Evolutionary conservation across 2,329 filamentous ascomycete genomes (phyloP).

Genomic region (Sporothrix brunneoviolacea): DNA sequence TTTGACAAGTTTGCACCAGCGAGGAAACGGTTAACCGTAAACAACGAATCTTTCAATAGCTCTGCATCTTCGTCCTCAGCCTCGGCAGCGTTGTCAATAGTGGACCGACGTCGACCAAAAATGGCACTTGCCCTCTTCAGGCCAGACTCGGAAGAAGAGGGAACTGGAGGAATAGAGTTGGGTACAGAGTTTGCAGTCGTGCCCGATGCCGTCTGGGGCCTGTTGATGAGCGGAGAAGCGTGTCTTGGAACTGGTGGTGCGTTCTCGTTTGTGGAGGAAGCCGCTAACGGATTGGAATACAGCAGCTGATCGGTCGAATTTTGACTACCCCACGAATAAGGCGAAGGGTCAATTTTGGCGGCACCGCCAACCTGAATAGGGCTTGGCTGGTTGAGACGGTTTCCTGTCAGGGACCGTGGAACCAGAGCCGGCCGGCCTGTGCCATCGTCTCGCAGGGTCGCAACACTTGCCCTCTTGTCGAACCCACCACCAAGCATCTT

Average conservation of each 20-base stretch:
- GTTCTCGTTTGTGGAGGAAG: slow-evolving; percentile 31
- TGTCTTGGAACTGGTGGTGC: slow-evolving; percentile 36
- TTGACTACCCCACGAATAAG: slow-evolving; percentile 46
- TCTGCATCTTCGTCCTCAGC: slow-evolving; percentile 47
- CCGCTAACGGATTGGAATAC: slow-evolving; percentile 27
- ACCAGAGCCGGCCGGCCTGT: slow-evolving; percentile 28
- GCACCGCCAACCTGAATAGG: slow-evolving; percentile 42
- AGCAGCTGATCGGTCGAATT: slow-evolving; percentile 45
- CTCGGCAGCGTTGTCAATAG: slow-evolving; percentile 22
- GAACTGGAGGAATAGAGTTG: slow-evolving; percentile 1
- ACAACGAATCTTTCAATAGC: slow-evolving; percentile 46
- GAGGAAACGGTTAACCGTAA: slow-evolving; percentile 41
- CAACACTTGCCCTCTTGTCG: slow-evolving; percentile 47
- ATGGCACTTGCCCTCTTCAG: slow-evolving; percentile 25
- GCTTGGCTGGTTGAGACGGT: slow-evolving; percentile 38
- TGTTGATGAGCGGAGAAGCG: slow-evolving; percentile 24
- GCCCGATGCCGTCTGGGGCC: slow-evolving; percentile 23
- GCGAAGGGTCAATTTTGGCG: slow-evolving; percentile 39
- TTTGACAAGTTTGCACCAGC: slow-evolving; percentile 14
- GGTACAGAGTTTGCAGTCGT: background rate
- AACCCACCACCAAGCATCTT: slow-evolving; percentile 50
- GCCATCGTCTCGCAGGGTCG: slow-evolving; percentile 38
- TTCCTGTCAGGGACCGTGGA: slow-evolving; percentile 40
- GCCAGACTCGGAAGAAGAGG: slow-evolving; percentile 30
- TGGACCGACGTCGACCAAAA: slow-evolving; percentile 24